A percentile compares a stretch with the other conserved stretches of the same genome.
Conservation (phyloP, 2,329 filamentous ascomycete species). For the Colletotrichum sp. region DNA sequence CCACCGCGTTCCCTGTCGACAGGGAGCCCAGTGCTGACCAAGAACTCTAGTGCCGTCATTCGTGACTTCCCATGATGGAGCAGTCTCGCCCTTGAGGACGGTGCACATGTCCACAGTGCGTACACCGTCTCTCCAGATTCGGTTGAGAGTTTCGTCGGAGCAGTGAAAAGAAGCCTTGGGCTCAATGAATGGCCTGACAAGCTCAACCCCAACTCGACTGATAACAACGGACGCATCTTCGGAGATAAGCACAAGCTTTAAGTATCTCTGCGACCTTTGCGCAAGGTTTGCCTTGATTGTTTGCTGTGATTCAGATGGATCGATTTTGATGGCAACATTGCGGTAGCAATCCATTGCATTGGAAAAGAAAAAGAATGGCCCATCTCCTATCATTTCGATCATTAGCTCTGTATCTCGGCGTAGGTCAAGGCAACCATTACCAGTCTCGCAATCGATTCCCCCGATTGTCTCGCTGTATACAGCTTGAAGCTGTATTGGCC, state of each 20-base stretch:
- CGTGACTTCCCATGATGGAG: conserved; percentile 6
- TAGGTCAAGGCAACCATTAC: neutral
- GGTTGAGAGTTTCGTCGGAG: conserved; percentile 3
- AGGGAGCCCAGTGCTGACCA: conserved; percentile 13
- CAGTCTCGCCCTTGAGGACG: neutral
- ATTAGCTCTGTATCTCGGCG: neutral
- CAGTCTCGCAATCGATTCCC: neutral
- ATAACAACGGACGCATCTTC: neutral
- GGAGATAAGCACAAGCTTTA: neutral
- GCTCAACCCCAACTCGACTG: neutral
- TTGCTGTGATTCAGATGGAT: neutral
- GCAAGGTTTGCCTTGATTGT: neutral
- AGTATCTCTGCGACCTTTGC: conserved; percentile 2
- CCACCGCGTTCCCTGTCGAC: conserved; percentile 12
- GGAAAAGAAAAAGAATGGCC: conserved; percentile 13
- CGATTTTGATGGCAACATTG: neutral
- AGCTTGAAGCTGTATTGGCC: neutral
- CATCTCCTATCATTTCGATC: neutral
- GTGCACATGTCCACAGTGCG: conserved; percentile 10
- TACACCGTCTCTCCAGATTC: conserved; percentile 7
- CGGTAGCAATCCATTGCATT: conserved; percentile 17
- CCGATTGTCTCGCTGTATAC: neutral
- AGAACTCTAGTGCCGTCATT: neutral
- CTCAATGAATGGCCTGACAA: neutral
- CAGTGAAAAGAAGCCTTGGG: neutral